Percentiles rank a stretch among this genome's conserved stretches.
phyloP scores from a whole-genome alignment of 805 yeast genomes.

The Yarrowia alimentaria region DNA sequence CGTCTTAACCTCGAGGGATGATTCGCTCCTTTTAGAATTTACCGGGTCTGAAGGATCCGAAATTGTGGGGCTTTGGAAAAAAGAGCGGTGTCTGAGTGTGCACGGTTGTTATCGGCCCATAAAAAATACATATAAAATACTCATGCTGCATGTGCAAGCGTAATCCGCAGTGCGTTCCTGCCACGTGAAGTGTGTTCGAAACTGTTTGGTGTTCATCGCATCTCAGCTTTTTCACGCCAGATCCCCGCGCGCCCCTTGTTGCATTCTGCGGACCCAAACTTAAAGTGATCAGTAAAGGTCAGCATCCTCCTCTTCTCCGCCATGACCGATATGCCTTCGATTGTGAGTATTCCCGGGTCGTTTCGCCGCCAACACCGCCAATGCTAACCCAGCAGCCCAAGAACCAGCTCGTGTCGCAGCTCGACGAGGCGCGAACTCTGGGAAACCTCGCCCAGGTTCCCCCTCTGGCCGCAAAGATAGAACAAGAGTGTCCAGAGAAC shows the following conservation, averaged over 20 bases:
- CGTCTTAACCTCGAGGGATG: constrained; percentile 7
- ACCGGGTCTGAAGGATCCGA: neutral
- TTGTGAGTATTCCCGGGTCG: constrained; percentile 5
- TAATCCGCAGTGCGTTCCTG: neutral
- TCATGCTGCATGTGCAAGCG: neutral
- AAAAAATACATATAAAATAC: too few species aligned
- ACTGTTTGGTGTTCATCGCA: constrained; percentile 22
- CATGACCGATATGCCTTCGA: constrained; percentile 27
- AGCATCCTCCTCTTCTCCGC: constrained; percentile 16
- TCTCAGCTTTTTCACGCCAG: constrained; percentile 26
- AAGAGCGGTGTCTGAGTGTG: too few species aligned
- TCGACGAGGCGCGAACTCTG: constrained; percentile 27
- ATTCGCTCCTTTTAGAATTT: constrained; percentile 20
- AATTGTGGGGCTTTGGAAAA: too few species aligned
- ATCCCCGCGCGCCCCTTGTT: constrained; percentile 27
- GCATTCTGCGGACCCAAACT: constrained; percentile 20
- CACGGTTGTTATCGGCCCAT: too few species aligned
- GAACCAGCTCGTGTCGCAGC: constrained; percentile 26
- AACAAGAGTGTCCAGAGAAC: constrained; percentile 15
- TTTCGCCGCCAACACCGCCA: neutral
- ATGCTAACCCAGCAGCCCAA: constrained; percentile 25
- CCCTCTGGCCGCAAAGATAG: constrained; percentile 9
- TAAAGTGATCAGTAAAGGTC: constrained; percentile 8
- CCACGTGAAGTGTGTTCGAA: constrained; percentile 7
- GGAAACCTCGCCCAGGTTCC: constrained; percentile 26